These are phyloP conservation scores for Aureobasidium uvarum DNA, from an alignment of 2,329 filamentous ascomycete species.

Conservation along the genomic window DNA sequence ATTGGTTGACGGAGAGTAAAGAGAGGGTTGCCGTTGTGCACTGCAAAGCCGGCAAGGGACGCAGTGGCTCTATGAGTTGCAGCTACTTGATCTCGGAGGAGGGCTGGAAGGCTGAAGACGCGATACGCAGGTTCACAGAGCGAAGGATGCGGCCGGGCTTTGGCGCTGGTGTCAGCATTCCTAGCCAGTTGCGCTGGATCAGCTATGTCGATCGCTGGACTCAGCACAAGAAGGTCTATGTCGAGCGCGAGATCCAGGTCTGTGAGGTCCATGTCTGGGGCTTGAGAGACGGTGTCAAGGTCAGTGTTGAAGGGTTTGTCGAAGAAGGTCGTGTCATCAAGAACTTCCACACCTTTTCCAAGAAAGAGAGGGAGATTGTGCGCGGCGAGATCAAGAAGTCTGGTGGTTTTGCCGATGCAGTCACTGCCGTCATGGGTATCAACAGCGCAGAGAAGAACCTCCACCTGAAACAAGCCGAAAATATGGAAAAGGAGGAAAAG, in stretches of 20 bases:
- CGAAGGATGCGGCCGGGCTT: conserved; percentile 86
- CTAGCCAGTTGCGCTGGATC: conserved; percentile 85
- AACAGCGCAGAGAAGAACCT: conserved; percentile 29
- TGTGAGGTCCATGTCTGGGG: conserved; percentile 90
- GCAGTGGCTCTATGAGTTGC: conserved; percentile 83
- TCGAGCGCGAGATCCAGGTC: conserved; percentile 80
- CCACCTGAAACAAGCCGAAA: conserved; percentile 28
- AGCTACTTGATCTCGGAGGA: conserved; percentile 89
- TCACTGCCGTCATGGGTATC: conserved; percentile 44
- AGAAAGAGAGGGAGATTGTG: conserved; percentile 68
- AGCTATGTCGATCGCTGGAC: conserved; percentile 88
- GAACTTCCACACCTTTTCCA: conserved; percentile 74
- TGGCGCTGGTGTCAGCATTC: conserved; percentile 86
- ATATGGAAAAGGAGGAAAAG: conserved; percentile 19
- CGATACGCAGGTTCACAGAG: conserved; percentile 69
- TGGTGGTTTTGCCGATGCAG: conserved; percentile 46
- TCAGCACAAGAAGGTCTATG: conserved; percentile 70
- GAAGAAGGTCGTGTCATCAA: conserved; percentile 89
- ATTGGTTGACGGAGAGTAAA: conserved; percentile 65
- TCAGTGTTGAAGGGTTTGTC: conserved; percentile 78
- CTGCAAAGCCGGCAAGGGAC: conserved; percentile 94
- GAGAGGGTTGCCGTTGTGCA: conserved; percentile 82
- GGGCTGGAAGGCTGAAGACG: conserved; percentile 64
- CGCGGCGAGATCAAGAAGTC: conserved; percentile 51
- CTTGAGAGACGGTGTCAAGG: conserved; percentile 79